Evolutionary conservation across 1,284 basidiomycete species (phyloP).

Genomic region (Malassezia globosa): DNA sequence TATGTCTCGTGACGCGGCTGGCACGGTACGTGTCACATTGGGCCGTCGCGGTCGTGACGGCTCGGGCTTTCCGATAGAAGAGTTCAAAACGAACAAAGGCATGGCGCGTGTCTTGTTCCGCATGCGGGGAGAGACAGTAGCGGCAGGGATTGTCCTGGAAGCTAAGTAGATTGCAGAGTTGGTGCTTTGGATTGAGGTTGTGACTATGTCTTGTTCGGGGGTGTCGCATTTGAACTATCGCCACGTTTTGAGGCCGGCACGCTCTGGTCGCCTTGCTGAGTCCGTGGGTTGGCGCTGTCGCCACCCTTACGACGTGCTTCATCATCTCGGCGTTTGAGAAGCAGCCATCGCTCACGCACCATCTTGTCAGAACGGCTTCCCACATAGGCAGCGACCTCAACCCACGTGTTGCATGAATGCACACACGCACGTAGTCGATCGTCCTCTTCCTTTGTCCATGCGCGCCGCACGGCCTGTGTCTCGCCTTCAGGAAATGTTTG

Average conservation of each 20-base stretch:
- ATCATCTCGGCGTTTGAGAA: slow-evolving; percentile 13
- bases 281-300: too few species aligned
- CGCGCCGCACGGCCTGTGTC: slow-evolving; percentile 12
- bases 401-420: slow-evolving; percentile 15
- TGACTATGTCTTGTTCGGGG: not conserved
- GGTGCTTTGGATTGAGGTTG: not conserved
- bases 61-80: slow-evolving; percentile 52
- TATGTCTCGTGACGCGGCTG: slow-evolving; percentile 67
- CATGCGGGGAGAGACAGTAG: slow-evolving; percentile 83
- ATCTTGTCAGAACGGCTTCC: slow-evolving; percentile 17
- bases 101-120: slow-evolving; percentile 86
- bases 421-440: slow-evolving; percentile 15
- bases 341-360: slow-evolving; percentile 18
- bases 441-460: slow-evolving; percentile 15
- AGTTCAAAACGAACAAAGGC: slow-evolving; percentile 80
- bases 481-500: slow-evolving; percentile 17
- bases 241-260: not conserved
- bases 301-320: slow-evolving; percentile 6
- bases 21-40: slow-evolving; percentile 63
- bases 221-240: too few species aligned
- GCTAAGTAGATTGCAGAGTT: not conserved
- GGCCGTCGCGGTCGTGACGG: slow-evolving; percentile 20
- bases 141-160: slow-evolving; percentile 58
- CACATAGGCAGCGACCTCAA: slow-evolving; percentile 13
- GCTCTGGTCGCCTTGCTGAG: not conserved